phyloP scores from a whole-genome alignment of 2,329 filamentous ascomycete genomes.

The Microsporum canis region DNA sequence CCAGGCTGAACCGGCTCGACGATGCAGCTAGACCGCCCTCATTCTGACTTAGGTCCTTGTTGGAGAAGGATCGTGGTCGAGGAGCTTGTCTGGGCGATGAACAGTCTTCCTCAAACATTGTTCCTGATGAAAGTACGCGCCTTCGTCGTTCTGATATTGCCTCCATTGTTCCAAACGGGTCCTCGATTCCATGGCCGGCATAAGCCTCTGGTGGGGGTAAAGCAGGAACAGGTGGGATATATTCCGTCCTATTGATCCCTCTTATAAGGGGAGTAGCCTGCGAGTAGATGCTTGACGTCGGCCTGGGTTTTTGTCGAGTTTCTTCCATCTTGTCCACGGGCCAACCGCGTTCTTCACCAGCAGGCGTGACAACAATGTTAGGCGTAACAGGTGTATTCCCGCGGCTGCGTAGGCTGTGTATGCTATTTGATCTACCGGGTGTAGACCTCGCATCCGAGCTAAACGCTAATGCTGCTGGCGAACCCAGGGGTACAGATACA shows the following conservation, averaged over 20 bases:
- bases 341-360: conserved; percentile 31
- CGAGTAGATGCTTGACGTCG: conserved; percentile 37
- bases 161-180: conserved; percentile 13
- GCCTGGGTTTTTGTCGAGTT: conserved; percentile 20
- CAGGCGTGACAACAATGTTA: conserved; percentile 37
- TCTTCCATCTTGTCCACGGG: conserved; percentile 16
- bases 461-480: conserved; percentile 2
- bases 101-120: conserved; percentile 28
- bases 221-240: conserved; percentile 31
- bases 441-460: conserved; percentile 12
- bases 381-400: conserved; percentile 32
- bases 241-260: conserved; percentile 6
- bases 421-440: conserved; percentile 19
- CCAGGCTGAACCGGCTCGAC: conserved; percentile 22
- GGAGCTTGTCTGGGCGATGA: conserved; percentile 1
- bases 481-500: conserved; percentile 29
- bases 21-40: conserved; percentile 18
- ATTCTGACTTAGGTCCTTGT: neutral
- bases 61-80: conserved; percentile 2
- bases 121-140: conserved; percentile 26
- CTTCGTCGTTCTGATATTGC: conserved; percentile 15
- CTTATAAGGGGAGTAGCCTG: conserved; percentile 26
- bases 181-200: conserved; percentile 11
- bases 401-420: conserved; percentile 17
- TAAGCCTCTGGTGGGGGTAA: conserved; percentile 26